Base-by-base conservation (phyloP, 305 asterid species). In the Solanum hybrid region DNA sequence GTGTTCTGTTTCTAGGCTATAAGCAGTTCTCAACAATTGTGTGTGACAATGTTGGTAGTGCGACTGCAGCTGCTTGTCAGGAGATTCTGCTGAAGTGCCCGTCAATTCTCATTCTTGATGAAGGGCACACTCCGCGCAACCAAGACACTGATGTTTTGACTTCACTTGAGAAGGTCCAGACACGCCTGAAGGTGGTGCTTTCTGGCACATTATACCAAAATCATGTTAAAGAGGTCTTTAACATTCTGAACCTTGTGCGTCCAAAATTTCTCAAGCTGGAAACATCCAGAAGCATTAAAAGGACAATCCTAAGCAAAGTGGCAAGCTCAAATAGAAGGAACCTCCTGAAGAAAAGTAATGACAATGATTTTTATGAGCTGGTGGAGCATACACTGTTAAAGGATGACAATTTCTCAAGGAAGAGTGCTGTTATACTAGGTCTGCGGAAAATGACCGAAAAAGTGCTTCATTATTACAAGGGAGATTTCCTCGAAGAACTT, bases 141-240 rank as follows among this genome's bases (percentile, higher is more conserved):
- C 96, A 93, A 89, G 99, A 96, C 78, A 97, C 99, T 8, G 98
- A 96, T 91, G 93, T 97, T 66, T 87, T 97, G 93, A 96, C 96
- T n/a, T 96, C 98, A 73, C 98, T 97, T 38, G 98, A 96, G 92
- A 96, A 96, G 94, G 95, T 97, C 16, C 95, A 95, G 93, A 96
- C 99, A 56, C 88, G 94, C 76, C 92, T 98, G 89, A 96, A 97
- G 91, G 98, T 97, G 84, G 99, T 97, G 79, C 98, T 97, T 9
- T 97, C 99, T n/a, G 99, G 99, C 42, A 97, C 99, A 2, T 94
- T 97, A 16, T 97, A 96, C 89, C 99, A 97, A 90, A 97, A 97
- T 94, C 99, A 97, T 24, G 99, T 97, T 31, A 93, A 92, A 91
- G 99, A 97, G 90, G 99, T 97, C 66, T 97, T 96, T 92, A 96